Conservation (phyloP, 345 rosid species). For the Boechera divaricarpa region DNA sequence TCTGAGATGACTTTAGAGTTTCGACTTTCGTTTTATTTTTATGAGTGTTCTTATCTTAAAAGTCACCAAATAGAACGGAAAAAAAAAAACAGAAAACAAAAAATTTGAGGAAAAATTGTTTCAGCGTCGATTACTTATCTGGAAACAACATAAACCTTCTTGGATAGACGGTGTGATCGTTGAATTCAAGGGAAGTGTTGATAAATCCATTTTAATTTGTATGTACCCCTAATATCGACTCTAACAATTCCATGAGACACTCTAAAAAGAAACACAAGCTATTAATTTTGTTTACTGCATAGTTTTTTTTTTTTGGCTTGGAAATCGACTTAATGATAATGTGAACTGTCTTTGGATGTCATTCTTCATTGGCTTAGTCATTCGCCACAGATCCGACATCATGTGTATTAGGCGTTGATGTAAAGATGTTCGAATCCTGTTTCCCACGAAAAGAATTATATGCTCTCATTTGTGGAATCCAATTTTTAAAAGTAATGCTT, state of each 20-base stretch:
- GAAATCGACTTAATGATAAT: conserved; percentile 19
- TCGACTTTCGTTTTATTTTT: not conserved
- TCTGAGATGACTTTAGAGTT: not conserved
- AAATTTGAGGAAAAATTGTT: not conserved
- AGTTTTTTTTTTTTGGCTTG: not conserved
- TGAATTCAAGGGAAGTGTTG: not conserved
- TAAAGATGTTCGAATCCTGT: conserved; percentile 10
- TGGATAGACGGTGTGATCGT: not conserved
- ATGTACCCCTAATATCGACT: not conserved
- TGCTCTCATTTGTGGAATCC: conserved; percentile 32
- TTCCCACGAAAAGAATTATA: conserved; percentile 28
- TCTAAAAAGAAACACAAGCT: not conserved
- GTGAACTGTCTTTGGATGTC: conserved; percentile 5
- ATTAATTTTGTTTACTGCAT: not conserved
- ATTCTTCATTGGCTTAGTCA: conserved; percentile 30
- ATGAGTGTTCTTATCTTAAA: not conserved
- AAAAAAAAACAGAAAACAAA: not conserved
- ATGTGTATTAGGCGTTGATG: conserved; percentile 22
- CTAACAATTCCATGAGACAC: not conserved
- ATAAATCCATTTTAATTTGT: not conserved
- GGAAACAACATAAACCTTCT: not conserved
- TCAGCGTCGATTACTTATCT: not conserved
- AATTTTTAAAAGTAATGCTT: not conserved
- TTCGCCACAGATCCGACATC: conserved; percentile 31
- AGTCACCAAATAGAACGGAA: not conserved